Conservation (phyloP, 176 grass and related monocot species). For the Echinochloa phyllopogon region DNA sequence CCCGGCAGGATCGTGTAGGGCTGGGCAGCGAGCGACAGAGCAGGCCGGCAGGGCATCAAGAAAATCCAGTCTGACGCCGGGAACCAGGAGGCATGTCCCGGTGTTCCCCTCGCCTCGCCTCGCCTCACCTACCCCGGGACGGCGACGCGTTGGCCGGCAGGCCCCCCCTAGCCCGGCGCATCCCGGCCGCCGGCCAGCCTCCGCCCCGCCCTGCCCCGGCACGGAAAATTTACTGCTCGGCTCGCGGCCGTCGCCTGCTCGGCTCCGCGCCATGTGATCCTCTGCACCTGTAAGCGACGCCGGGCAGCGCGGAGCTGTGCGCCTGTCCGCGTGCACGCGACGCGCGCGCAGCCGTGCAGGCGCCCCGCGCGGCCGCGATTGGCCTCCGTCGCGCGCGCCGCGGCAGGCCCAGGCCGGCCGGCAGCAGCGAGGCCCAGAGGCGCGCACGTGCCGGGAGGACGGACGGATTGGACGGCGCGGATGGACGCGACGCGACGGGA, state of each 20-base stretch:
- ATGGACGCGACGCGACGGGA: conserved; percentile 32
- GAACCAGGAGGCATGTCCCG: conserved; percentile 28
- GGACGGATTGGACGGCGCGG: conserved; percentile 28
- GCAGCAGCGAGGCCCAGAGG: conserved; percentile 28
- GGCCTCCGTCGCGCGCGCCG: not conserved
- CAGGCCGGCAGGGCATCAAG: not conserved
- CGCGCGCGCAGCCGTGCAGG: not conserved
- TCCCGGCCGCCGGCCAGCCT: not conserved
- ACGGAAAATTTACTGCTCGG: conserved; percentile 7
- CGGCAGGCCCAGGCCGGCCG: not conserved
- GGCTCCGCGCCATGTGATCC: conserved; percentile 25
- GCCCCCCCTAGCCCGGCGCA: not conserved
- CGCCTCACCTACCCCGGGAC: conserved; percentile 16
- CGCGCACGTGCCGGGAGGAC: conserved; percentile 44
- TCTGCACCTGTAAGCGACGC: not conserved
- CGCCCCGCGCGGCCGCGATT: not conserved
- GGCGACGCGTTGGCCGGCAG: not conserved
- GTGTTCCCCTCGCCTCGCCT: not conserved
- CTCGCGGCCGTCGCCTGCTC: too few species aligned
- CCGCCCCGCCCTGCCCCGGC: not conserved
- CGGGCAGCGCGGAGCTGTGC: not conserved
- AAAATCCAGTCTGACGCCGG: conserved; percentile 11
- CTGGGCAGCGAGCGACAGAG: not conserved
- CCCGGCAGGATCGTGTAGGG: conserved; percentile 36
- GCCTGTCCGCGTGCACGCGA: conserved; percentile 10